Percentiles rank a stretch among this genome's conserved stretches.
Evolutionary conservation across 139 green algal species (phyloP).

Genomic region (Marvania coccoides): DNA sequence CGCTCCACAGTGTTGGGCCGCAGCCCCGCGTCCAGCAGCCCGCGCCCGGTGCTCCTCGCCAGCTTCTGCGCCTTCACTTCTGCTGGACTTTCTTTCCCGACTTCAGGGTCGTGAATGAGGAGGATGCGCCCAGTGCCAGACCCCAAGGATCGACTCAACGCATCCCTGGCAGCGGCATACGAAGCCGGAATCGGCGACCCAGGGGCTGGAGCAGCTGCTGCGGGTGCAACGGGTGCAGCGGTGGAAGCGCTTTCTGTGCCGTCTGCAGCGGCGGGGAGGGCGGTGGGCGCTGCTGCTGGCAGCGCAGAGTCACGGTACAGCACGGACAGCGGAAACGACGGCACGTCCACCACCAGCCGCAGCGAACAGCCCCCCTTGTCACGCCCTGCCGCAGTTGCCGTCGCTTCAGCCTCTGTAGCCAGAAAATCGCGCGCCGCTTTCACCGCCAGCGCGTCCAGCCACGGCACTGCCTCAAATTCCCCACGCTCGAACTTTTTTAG

Average conservation of each 20-base stretch:
- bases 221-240: not conserved
- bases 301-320: conserved; percentile 62
- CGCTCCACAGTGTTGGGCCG: conserved; percentile 79
- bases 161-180: conserved; percentile 16
- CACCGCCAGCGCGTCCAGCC: conserved; percentile 78
- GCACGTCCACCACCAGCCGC: conserved; percentile 65
- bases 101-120: conserved; percentile 62
- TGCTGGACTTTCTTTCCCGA: conserved; percentile 71
- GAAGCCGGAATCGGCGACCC: too few relatives aligned
- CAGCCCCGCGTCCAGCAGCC: conserved; percentile 62
- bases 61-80: conserved; percentile 94
- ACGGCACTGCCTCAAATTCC: conserved; percentile 64
- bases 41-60: conserved; percentile 59
- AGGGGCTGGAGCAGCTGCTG: conserved; percentile 6
- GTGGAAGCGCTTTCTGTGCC: not conserved
- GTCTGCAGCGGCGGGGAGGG: not conserved
- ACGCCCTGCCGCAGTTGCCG: too few relatives aligned
- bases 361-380: conserved; percentile 8
- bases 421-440: not conserved
- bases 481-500: conserved; percentile 65
- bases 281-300: not conserved
- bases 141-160: too few relatives aligned
- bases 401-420: not conserved
- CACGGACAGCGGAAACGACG: conserved; percentile 73
- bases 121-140: conserved; percentile 22